phyloP scores from a whole-genome alignment of 2,329 filamentous ascomycete species.

The Endocalyx cinctus region DNA sequence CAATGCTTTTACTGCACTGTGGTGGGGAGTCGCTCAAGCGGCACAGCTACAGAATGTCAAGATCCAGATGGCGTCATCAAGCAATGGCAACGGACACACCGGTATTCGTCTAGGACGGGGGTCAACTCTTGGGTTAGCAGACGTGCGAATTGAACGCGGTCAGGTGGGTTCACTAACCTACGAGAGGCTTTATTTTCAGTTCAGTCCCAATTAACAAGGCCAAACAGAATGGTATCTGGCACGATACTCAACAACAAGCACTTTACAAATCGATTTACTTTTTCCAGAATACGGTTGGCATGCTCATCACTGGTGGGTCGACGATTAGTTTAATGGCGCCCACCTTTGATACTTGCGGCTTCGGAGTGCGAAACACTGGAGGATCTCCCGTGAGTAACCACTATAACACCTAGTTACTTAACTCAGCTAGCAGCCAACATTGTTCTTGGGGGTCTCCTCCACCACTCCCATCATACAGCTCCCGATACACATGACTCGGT shows the following conservation, averaged over 20 bases:
- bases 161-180: constrained; percentile 21
- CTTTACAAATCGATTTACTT: constrained; percentile 40
- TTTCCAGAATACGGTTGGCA: constrained; percentile 35
- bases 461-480: too few relatives aligned
- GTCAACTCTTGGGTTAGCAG: constrained; percentile 36
- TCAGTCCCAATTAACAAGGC: too few relatives aligned
- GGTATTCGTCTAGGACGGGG: constrained; percentile 37
- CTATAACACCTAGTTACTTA: too few relatives aligned
- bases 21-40: constrained; percentile 41
- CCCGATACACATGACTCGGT: too few relatives aligned
- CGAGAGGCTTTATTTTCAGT: too few relatives aligned
- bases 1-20: constrained; percentile 34
- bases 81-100: constrained; percentile 33
- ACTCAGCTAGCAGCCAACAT: too few relatives aligned
- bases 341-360: constrained; percentile 36
- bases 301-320: constrained; percentile 31
- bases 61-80: constrained; percentile 34
- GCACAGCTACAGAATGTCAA: constrained; percentile 38
- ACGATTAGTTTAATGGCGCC: constrained; percentile 36
- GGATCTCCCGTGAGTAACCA: too few relatives aligned
- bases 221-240: constrained; percentile 37
- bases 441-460: too few relatives aligned
- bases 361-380: constrained; percentile 31
- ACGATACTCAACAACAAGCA: constrained; percentile 39
- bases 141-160: constrained; percentile 36